Evolutionary conservation across 2,329 filamentous ascomycete species (phyloP), one percentile per base, ranked within the genome.

Genomic region (Blumeriella jaapii): DNA sequence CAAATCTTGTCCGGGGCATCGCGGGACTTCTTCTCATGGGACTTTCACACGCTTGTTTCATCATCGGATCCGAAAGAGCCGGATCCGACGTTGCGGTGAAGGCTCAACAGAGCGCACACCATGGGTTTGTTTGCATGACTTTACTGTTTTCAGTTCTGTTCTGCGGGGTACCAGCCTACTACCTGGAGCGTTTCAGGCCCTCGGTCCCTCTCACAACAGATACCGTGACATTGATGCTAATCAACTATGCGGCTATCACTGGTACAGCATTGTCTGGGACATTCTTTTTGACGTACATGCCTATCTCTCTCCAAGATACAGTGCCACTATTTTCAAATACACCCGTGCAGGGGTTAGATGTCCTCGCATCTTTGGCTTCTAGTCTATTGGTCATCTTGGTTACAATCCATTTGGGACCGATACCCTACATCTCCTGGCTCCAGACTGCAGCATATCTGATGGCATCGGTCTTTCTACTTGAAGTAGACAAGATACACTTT

Each of bases 51-150:
- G 48, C 42, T 6, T 34, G 34, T n/a, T 46, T 51, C 11, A 28
- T 39, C 14, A 33, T 49, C 37, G 44, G 34, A 13, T 35, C 33
- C 12, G 42, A 46, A 14, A 43, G 35, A 36, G 24, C 19, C 9
- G 45, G 41, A 5, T 34, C 36, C 3, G 28, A 38, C 18, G 22
- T 36, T 24, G 20, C 38, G 4, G 25, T 35, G 19, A 30, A 42
- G 12, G 27, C 29, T n/a, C 38, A 39, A 32, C 30, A 37, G 9
- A 45, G 44, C 30, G 38, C 35, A 5, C 40, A 38, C 14, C 47
- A 52, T 34, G 39, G 27, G 3, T 52, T 48, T 20, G 27, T 43
- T 11, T 25, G 40, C 11, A 51, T 51, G 47, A 49, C 48, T 18
- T 19, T 48, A 9, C 12, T 42, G 3, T 40, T 50, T 38, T 47